These are phyloP conservation scores for Biscogniauxia marginata DNA, from an alignment of 2,329 filamentous ascomycete genomes.

Conservation along the genomic window DNA sequence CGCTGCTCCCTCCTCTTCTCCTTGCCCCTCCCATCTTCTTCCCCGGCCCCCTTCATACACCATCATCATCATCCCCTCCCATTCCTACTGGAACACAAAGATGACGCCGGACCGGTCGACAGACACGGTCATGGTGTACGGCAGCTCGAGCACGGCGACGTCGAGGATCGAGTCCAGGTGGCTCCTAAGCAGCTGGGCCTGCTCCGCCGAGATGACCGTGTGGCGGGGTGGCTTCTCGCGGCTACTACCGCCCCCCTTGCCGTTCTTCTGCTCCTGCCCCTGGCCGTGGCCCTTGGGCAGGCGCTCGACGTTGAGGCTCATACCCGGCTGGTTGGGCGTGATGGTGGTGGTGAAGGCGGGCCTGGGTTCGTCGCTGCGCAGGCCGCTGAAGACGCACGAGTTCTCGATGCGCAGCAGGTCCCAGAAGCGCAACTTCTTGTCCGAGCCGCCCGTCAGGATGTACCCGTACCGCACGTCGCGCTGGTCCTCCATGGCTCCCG, in stretches of 20 bases:
- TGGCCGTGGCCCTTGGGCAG: constrained; percentile 40
- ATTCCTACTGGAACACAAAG: constrained; percentile 64
- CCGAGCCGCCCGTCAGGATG: constrained; percentile 82
- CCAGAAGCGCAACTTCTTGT: constrained; percentile 93
- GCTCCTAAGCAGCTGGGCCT: constrained; percentile 79
- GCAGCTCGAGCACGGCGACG: constrained; percentile 81
- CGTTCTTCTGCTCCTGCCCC: constrained; percentile 24
- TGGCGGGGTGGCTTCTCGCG: constrained; percentile 61
- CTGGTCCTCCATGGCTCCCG: constrained; percentile 67
- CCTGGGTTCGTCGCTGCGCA: constrained; percentile 65
- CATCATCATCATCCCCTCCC: constrained; percentile 2
- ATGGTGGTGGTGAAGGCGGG: constrained; percentile 69
- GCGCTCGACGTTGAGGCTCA: constrained; percentile 67
- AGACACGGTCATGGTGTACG: constrained; percentile 90
- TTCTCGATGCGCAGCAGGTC: constrained; percentile 76
- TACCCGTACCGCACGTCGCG: constrained; percentile 76
- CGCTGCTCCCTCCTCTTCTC: neutral
- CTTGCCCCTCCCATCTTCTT: too few species aligned
- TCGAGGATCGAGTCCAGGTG: constrained; percentile 88
- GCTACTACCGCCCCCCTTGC: constrained; percentile 27
- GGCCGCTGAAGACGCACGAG: constrained; percentile 77
- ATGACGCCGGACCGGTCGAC: constrained; percentile 87
- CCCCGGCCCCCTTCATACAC: too few species aligned
- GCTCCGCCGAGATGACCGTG: constrained; percentile 83
- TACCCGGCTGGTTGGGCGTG: constrained; percentile 42